Percentiles rank a stretch among this genome's conserved stretches.
phyloP scores from a whole-genome alignment of 2,329 filamentous ascomycete species.

The Passalora sequoiae region DNA sequence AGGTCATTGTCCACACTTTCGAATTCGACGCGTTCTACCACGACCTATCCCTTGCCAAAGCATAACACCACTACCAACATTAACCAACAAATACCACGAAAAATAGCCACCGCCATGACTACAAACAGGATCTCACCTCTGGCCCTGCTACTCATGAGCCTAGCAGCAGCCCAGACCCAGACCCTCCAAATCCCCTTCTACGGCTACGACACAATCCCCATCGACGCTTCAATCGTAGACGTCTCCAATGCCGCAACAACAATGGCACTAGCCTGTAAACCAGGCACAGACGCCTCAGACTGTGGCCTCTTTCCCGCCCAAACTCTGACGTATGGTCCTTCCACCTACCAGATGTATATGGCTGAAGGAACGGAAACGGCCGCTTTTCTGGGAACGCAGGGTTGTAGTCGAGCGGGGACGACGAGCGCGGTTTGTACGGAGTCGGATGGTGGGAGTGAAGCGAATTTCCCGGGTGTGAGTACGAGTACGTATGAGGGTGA shows the following conservation, averaged over 20 bases:
- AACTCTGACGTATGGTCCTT: constrained; percentile 19
- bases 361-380: constrained; percentile 6
- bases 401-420: constrained; percentile 8
- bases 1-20: too few species aligned
- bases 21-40: too few species aligned
- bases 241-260: constrained; percentile 15
- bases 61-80: too few species aligned
- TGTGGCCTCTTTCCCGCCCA: constrained; percentile 23
- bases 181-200: constrained; percentile 20
- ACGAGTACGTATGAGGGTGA: constrained; percentile 17
- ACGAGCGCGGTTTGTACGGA: constrained; percentile 15
- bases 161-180: constrained; percentile 4
- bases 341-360: constrained; percentile 22
- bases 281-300: constrained; percentile 13
- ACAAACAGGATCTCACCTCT: too few species aligned
- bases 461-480: constrained; percentile 19
- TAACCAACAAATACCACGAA: too few species aligned
- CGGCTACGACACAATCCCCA: constrained; percentile 19
- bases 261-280: constrained; percentile 16
- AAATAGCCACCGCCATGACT: too few species aligned
- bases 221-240: constrained; percentile 19
- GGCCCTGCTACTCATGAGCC: not conserved
- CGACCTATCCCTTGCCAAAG: too few species aligned
- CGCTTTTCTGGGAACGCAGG: constrained; percentile 17
- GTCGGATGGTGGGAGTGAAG: constrained; percentile 12